Base-by-base conservation (phyloP, 1,139 yeast species). In the Tardiomyces depauwii region DNA sequence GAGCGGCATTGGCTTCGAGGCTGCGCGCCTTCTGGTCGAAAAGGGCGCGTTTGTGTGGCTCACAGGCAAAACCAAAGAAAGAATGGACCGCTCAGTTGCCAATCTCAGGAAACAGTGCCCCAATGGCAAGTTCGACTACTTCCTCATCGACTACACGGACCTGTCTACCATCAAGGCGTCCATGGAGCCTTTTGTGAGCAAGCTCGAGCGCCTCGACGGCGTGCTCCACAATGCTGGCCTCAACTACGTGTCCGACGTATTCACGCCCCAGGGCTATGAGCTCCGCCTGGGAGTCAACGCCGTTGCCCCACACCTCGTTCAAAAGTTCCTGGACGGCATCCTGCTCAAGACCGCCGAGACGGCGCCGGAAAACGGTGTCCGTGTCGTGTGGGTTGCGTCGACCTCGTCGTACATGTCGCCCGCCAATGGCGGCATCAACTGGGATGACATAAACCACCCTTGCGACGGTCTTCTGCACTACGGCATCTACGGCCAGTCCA, bases 301-400 rank as follows among this genome's bases (percentile, higher is more conserved):
- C 5, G 51, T 76, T 44, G 80, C 75, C 2, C 76, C 73, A 18
- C 76, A 71, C 47, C 58, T 76, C 42, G 57, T 77, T 18, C 74
- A 74, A 50, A 64, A 66, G 47, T 61, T 67, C 33, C 58, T 77
- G 33, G 70, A 70, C 44, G 74, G 73, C n/a, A 50, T 70, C 2
- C 59, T 76, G 33, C 53, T 64, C 39, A 61, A 32, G 4, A 51
- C 56, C 59, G 51, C 44, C 65, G 61, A 42, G 52, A 50, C 58
- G 67, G 61, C 58, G 71, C 19, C 52, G 43, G 16, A 19, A 2
- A 59, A 58, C 46, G 78, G 82, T 1, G 51, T 49, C 14, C 63
- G 91, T 48, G 72, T 85, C 39, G 68, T 86, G 1, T 79, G 80
- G 58, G 66, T 85, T 21, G 74, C 86, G 14, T 80, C 89, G 1